These are phyloP conservation scores for Pyrus hybrid DNA, from an alignment of 331 rosid genomes.

Conservation along the genomic window DNA sequence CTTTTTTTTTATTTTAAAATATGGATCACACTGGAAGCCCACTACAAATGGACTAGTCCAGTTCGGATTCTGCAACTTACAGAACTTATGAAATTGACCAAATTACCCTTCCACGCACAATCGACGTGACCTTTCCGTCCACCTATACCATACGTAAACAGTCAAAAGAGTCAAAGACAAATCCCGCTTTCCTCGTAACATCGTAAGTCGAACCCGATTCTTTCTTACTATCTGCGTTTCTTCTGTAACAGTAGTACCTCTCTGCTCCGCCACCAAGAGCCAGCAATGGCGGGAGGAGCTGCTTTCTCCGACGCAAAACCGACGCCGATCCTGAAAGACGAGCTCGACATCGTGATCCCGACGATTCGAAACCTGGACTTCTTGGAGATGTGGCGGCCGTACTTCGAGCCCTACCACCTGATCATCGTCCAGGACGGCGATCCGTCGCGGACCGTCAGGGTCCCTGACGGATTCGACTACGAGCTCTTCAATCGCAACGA, in stretches of 20 bases:
- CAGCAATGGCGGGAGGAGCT: constrained; percentile 21
- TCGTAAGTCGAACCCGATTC: neutral
- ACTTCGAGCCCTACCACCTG: constrained; percentile 40
- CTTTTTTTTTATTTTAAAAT: no score
- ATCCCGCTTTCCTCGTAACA: neutral
- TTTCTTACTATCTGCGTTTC: neutral
- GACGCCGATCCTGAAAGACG: constrained; percentile 33
- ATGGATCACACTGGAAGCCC: no score
- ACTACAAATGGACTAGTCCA: neutral
- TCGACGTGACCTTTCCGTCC: neutral
- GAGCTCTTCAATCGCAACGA: constrained; percentile 50
- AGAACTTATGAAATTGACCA: neutral
- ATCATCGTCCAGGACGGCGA: constrained; percentile 52
- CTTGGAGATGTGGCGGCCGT: constrained; percentile 51
- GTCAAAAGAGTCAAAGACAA: neutral
- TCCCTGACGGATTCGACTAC: constrained; percentile 42
- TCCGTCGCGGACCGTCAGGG: constrained; percentile 26
- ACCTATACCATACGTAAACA: no score
- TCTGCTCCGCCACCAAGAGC: neutral
- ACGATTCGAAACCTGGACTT: constrained; percentile 48
- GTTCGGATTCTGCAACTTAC: neutral
- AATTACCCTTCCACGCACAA: neutral
- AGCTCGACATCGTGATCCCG: constrained; percentile 49
- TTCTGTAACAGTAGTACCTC: neutral
- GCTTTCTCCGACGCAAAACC: constrained; percentile 14